phyloP scores from a whole-genome alignment of 2,329 filamentous ascomycete genomes.

The Emmonsiellopsis sp. region DNA sequence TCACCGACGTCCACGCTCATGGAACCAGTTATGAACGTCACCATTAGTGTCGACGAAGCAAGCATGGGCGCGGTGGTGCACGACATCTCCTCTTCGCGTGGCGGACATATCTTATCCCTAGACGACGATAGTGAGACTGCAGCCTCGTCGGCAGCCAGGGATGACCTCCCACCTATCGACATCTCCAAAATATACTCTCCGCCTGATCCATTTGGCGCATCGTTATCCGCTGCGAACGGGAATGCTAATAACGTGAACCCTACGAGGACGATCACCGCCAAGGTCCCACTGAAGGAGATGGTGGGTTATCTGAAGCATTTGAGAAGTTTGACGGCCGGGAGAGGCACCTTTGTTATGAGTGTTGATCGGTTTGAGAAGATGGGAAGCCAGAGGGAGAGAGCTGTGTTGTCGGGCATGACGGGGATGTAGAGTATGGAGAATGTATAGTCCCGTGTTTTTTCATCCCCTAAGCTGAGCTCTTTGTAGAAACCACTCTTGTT shows the following conservation, averaged over 20 bases:
- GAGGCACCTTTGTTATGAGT: constrained; percentile 67
- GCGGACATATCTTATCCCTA: constrained; percentile 64
- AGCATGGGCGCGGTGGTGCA: constrained; percentile 75
- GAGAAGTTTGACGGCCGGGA: constrained; percentile 75
- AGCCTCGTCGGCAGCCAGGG: constrained; percentile 16
- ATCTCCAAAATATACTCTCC: constrained; percentile 72
- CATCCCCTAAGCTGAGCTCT: not conserved
- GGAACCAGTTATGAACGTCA: constrained; percentile 87
- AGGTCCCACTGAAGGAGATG: constrained; percentile 93
- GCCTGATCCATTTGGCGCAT: constrained; percentile 64
- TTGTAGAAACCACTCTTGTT: not conserved
- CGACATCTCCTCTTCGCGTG: constrained; percentile 64
- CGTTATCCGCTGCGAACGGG: constrained; percentile 12
- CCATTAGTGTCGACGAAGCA: constrained; percentile 75
- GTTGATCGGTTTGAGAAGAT: constrained; percentile 64
- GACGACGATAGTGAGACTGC: constrained; percentile 38
- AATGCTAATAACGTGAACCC: constrained; percentile 21
- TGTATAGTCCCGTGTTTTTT: not conserved
- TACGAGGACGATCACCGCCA: constrained; percentile 63
- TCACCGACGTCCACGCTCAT: constrained; percentile 56
- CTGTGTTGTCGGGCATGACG: constrained; percentile 39
- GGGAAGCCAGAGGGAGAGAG: constrained; percentile 50
- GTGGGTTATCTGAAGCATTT: constrained; percentile 86
- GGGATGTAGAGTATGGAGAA: constrained; percentile 20
- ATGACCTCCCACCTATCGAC: constrained; percentile 48